phyloP scores from a whole-genome alignment of 192 early-diverging fungal species.

The Gonapodya prolifera region DNA sequence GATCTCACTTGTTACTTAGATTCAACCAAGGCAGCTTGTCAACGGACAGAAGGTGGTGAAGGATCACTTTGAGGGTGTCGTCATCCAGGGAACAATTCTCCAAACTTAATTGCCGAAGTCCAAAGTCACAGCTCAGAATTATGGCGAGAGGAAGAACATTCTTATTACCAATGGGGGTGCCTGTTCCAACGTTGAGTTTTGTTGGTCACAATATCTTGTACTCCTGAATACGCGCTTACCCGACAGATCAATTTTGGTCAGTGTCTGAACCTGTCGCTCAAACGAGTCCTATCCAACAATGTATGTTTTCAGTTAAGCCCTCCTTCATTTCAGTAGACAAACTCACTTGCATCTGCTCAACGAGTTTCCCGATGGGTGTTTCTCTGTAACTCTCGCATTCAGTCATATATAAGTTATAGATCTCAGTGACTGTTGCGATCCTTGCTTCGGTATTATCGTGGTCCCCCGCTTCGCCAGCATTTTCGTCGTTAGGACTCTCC shows the following conservation, averaged over 20 bases:
- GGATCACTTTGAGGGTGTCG: constrained; percentile 46
- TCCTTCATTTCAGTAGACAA: neutral
- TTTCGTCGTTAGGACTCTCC: neutral
- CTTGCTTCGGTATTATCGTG: neutral
- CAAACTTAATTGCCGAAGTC: constrained; percentile 49
- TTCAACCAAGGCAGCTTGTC: constrained; percentile 52
- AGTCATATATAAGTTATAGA: neutral
- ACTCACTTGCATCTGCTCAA: neutral
- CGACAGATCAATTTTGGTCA: neutral
- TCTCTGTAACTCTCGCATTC: neutral
- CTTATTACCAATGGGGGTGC: constrained; percentile 35
- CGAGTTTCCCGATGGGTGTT: neutral
- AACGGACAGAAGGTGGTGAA: constrained; percentile 57
- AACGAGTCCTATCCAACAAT: neutral
- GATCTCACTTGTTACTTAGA: constrained; percentile 42
- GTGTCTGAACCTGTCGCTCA: neutral
- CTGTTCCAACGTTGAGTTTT: constrained; percentile 8
- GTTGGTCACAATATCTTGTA: neutral
- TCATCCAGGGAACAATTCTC: constrained; percentile 62
- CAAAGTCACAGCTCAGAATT: constrained; percentile 62
- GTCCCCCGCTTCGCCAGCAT: neutral
- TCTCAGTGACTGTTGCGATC: neutral
- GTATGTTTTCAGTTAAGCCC: no score
- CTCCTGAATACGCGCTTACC: no score
- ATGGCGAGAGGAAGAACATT: constrained; percentile 58